Conservation (phyloP, 192 early-diverging fungal genomes). For the Coemansia aciculifera region DNA sequence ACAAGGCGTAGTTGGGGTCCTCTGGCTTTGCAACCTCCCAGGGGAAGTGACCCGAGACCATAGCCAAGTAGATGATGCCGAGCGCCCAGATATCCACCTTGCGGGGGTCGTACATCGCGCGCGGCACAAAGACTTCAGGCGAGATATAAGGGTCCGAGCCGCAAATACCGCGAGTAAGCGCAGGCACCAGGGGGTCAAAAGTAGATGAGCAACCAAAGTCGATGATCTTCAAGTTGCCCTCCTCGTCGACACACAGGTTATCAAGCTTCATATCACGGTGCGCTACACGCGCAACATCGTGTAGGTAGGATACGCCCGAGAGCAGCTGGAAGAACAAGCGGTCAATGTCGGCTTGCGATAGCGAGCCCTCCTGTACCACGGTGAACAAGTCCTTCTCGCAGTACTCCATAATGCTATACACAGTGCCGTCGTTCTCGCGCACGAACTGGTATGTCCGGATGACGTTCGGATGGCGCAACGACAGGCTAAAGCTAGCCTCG, state of each 20-base stretch:
- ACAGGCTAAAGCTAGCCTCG: conserved; percentile 54
- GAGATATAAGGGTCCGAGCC: conserved; percentile 96
- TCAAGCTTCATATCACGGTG: conserved; percentile 87
- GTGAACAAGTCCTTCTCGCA: conserved; percentile 85
- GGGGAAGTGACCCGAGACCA: conserved; percentile 69
- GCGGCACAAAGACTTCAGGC: conserved; percentile 73
- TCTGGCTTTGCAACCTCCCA: conserved; percentile 62
- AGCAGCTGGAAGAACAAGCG: conserved; percentile 82
- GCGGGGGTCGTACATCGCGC: conserved; percentile 76
- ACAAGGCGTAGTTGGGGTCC: conserved; percentile 68
- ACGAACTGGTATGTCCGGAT: conserved; percentile 77
- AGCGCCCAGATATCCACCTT: conserved; percentile 86
- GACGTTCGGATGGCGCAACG: conserved; percentile 74
- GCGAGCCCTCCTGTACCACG: conserved; percentile 70
- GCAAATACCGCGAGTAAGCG: conserved; percentile 77
- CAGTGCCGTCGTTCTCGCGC: conserved; percentile 61
- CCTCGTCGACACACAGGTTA: conserved; percentile 75
- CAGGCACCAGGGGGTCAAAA: conserved; percentile 64
- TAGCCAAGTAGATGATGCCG: conserved; percentile 82
- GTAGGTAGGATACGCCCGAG: conserved; percentile 73
- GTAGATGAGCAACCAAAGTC: conserved; percentile 87
- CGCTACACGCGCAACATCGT: conserved; percentile 71
- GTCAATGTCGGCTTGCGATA: conserved; percentile 74
- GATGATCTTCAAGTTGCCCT: conserved; percentile 79
- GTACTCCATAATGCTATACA: conserved; percentile 88